Percentiles rank a stretch among this genome's conserved stretches.
phyloP scores from a whole-genome alignment of 768 basidiomycete genomes.

The Mycena amicta region DNA sequence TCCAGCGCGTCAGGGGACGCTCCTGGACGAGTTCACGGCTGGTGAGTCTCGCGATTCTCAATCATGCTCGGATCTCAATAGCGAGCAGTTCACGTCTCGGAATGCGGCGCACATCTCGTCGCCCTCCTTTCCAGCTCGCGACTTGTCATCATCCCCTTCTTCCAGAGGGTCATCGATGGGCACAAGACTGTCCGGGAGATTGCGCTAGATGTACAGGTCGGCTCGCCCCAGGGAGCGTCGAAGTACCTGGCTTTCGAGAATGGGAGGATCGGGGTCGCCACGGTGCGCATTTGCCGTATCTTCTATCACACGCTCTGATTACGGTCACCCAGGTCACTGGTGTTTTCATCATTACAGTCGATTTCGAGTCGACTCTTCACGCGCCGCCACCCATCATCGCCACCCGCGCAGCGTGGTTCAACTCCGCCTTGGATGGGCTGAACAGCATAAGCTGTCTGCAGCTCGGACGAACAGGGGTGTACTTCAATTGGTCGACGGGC shows the following conservation, averaged over 20 bases:
- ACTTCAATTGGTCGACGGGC: background rate
- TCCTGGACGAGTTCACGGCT: constrained; percentile 49
- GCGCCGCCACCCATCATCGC: background rate
- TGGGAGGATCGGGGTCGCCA: background rate
- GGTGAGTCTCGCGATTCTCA: constrained; percentile 33
- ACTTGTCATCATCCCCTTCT: constrained; percentile 46
- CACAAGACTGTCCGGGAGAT: background rate
- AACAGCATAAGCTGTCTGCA: background rate
- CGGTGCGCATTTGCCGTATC: background rate
- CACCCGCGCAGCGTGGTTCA: background rate
- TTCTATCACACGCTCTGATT: background rate
- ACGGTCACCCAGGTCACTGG: background rate
- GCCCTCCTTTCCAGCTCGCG: constrained; percentile 40
- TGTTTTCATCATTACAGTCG: background rate
- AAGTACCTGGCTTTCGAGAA: background rate
- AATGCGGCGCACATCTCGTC: constrained; percentile 50
- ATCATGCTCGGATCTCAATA: constrained; percentile 16
- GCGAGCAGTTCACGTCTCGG: constrained; percentile 46
- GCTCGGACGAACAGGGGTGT: background rate
- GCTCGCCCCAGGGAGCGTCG: background rate
- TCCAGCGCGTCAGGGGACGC: constrained; percentile 36
- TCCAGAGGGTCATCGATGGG: constrained; percentile 23
- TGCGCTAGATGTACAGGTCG: background rate
- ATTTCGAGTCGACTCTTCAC: background rate
- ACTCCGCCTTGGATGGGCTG: background rate